phyloP scores from a whole-genome alignment of 1,284 basidiomycete genomes.

The Cystobasidium pallidum region DNA sequence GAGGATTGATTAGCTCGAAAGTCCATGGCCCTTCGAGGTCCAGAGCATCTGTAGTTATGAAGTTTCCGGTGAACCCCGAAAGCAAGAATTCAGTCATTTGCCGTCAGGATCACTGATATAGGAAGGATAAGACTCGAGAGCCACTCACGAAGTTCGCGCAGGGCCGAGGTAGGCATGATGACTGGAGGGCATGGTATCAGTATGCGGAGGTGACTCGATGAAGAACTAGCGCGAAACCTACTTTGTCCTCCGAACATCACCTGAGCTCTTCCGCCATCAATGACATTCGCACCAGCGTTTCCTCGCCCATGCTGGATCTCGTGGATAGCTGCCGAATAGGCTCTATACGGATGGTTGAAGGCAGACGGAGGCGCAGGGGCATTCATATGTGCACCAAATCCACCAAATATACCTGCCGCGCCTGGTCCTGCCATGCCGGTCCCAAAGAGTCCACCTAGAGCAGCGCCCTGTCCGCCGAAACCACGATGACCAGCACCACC shows the following conservation, averaged over 20 bases:
- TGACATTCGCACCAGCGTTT: slow-evolving; percentile 63
- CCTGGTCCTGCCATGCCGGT: slow-evolving; percentile 13
- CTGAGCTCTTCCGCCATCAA: slow-evolving; percentile 79
- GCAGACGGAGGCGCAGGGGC: slow-evolving; percentile 63
- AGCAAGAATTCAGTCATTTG: slow-evolving; percentile 10
- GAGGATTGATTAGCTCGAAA: slow-evolving; percentile 90
- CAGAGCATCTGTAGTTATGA: slow-evolving; percentile 64
- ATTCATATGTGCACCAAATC: slow-evolving; percentile 45
- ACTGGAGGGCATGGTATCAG: slow-evolving; percentile 62
- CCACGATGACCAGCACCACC: slow-evolving; percentile 1
- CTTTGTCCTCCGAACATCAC: slow-evolving; percentile 97
- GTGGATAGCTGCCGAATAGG: slow-evolving; percentile 53
- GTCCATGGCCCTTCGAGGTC: slow-evolving; percentile 94
- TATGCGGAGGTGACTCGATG: slow-evolving; percentile 21
- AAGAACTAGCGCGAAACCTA: slow-evolving; percentile 67
- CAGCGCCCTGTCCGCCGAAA: slow-evolving; percentile 9
- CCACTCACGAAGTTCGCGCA: slow-evolving; percentile 76
- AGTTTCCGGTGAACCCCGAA: slow-evolving; percentile 9
- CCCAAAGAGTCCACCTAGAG: slow-evolving; percentile 26
- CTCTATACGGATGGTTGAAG: slow-evolving; percentile 78
- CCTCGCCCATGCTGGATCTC: slow-evolving; percentile 53
- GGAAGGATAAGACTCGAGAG: not conserved
- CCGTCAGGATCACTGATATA: slow-evolving; percentile 1
- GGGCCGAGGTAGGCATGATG: slow-evolving; percentile 94
- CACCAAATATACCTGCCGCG: slow-evolving; percentile 24